Conservation (phyloP, 371 early-diverging fungal species). For the Gilbertella persicaria region DNA sequence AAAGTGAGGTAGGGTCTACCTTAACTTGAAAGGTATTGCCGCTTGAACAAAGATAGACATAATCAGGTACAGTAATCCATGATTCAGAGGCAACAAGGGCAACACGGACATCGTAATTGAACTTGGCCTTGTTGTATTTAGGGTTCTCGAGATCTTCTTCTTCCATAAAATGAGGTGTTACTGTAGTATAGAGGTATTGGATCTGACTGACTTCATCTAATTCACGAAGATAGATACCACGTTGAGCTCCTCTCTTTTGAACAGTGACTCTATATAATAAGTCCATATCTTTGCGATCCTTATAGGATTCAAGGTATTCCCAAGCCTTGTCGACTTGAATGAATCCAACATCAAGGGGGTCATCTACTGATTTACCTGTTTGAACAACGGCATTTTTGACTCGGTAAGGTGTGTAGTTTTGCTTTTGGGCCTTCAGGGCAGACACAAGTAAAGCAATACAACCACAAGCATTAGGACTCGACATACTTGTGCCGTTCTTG, state of each 20-base stretch:
- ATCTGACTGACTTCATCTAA: slow-evolving; percentile 68
- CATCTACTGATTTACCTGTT: slow-evolving; percentile 75
- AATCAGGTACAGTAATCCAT: slow-evolving; percentile 86
- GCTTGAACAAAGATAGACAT: slow-evolving; percentile 68
- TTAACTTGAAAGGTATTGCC: slow-evolving; percentile 72
- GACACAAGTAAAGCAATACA: slow-evolving; percentile 83
- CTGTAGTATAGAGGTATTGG: slow-evolving; percentile 59
- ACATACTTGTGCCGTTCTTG: slow-evolving; percentile 95
- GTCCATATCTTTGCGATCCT: slow-evolving; percentile 66
- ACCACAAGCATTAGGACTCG: slow-evolving; percentile 90
- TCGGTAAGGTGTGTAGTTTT: slow-evolving; percentile 79
- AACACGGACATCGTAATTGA: slow-evolving; percentile 81
- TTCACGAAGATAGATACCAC: slow-evolving; percentile 91
- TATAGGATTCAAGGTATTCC: slow-evolving; percentile 70
- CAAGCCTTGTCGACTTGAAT: slow-evolving; percentile 89
- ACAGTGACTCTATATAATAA: slow-evolving; percentile 61
- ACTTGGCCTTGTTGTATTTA: slow-evolving; percentile 63
- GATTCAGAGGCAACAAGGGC: slow-evolving; percentile 68
- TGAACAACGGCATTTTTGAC: slow-evolving; percentile 78
- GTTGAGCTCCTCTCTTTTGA: slow-evolving; percentile 39
- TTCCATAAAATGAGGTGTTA: slow-evolving; percentile 80
- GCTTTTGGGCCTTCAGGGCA: slow-evolving; percentile 69
- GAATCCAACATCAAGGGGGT: slow-evolving; percentile 79
- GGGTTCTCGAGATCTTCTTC: slow-evolving; percentile 62
- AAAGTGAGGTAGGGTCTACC: slow-evolving; percentile 82